Evolutionary conservation across 345 rosid species (phyloP), one percentile per base, ranked within the genome.

Genomic region (Gossypium raimondii): DNA sequence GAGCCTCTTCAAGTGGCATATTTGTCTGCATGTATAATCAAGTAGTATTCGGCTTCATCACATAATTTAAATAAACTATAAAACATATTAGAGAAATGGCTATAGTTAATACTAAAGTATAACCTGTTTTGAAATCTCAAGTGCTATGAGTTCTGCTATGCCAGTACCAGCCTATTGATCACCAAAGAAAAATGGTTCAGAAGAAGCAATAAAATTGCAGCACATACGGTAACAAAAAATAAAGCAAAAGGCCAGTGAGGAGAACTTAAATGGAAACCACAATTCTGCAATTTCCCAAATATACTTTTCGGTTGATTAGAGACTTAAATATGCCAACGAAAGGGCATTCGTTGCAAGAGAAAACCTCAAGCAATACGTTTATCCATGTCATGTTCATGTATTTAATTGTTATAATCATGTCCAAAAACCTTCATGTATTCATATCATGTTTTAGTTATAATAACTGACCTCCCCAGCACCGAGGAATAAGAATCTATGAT

Each of bases 131-230:
- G 97, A 92, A 34, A 92, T 89, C 85, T 94, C 93, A 75, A 92
- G 97, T 76, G 98, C 97, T 70, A 92, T 90, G 72, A 92, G 90
- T 74, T 90, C 94, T 5, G 97, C 98, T 74, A 94, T 94, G 78
- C 98, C 98, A n/a, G 98, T 94, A 78, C 98, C 98, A 82, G 98
- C 98, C 98, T 94, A 84, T 74, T 80, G 29, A 79, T 52, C 53
- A 51, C 51, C 50, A 13, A 69, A 74, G 4, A 16, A 66, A n/a
- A 10, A 14, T 5, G 2, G 51, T 20, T 70, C 59, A 72, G 73
- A 70, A 75, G 72, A 71, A 74, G 69, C 44, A 77, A 76, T 17
- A 29, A 25, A 72, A 22, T 12, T 9, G 51, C 22, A 59, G 64
- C 11, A 16, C 18, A 18, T 13, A 17, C 4, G 7, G 5, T 6